Percentiles rank a stretch among this genome's conserved stretches.
phyloP scores from a whole-genome alignment of 345 rosid genomes.

The Abelmoschus esculentus region DNA sequence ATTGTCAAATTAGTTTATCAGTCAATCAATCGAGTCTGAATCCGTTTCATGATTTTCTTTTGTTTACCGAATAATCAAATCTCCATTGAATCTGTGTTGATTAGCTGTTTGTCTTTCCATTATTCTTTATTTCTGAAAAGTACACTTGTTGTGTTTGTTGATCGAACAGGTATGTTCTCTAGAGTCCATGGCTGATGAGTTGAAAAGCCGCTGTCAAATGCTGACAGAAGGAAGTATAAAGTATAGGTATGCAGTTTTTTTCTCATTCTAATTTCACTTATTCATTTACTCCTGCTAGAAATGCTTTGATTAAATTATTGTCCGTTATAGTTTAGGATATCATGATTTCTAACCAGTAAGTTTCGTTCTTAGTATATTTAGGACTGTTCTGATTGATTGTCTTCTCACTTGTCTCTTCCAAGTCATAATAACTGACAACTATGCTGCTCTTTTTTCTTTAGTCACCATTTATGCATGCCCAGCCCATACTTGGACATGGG shows the following conservation, averaged over 20 bases:
- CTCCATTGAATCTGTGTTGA: neutral
- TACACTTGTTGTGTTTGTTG: neutral
- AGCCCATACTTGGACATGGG: too few relatives aligned
- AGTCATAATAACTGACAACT: neutral
- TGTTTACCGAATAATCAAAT: neutral
- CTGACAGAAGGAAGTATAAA: constrained; percentile 53
- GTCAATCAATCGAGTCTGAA: neutral
- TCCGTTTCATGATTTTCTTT: neutral
- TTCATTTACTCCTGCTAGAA: neutral
- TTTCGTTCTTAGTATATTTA: neutral
- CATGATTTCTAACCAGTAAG: neutral
- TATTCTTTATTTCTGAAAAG: neutral
- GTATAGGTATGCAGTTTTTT: constrained; percentile 45
- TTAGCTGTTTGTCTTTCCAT: neutral
- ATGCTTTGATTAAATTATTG: neutral
- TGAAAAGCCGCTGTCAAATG: constrained; percentile 69
- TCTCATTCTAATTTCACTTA: neutral
- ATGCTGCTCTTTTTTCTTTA: neutral
- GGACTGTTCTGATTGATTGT: neutral
- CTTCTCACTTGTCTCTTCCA: neutral
- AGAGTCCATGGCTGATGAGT: constrained; percentile 55
- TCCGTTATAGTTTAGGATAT: neutral
- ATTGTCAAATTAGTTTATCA: neutral
- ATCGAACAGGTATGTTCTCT: constrained; percentile 42
- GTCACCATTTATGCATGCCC: neutral